phyloP scores from a whole-genome alignment of 2,329 filamentous ascomycete species.

The Helotiales sp. region DNA sequence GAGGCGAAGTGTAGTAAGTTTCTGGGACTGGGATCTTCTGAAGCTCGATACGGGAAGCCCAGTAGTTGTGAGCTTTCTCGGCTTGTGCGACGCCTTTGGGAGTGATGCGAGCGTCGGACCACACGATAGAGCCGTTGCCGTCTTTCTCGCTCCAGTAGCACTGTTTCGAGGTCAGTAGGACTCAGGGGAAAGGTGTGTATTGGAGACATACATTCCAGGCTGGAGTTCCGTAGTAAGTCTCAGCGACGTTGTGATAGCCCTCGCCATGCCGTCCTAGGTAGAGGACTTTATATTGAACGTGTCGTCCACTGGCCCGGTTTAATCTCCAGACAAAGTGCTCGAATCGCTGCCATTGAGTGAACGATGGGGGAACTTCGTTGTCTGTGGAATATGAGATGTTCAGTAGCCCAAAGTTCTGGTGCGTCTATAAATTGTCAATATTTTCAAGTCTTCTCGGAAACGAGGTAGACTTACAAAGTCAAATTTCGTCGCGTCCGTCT shows the following conservation, averaged over 20 bases:
- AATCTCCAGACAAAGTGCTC: slow-evolving; percentile 55
- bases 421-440: slow-evolving; percentile 42
- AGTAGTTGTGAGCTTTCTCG: slow-evolving; percentile 57
- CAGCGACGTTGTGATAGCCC: slow-evolving; percentile 62
- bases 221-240: slow-evolving; percentile 65
- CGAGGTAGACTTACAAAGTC: slow-evolving; percentile 55
- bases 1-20: slow-evolving; percentile 64
- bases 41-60: slow-evolving; percentile 50
- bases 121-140: slow-evolving; percentile 61
- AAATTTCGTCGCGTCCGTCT: slow-evolving; percentile 56
- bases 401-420: slow-evolving; percentile 65
- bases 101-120: slow-evolving; percentile 66
- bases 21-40: slow-evolving; percentile 61
- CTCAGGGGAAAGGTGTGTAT: background rate
- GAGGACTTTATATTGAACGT: slow-evolving; percentile 63
- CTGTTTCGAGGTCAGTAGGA: slow-evolving; percentile 23
- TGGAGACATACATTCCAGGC: slow-evolving; percentile 61
- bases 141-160: slow-evolving; percentile 66
- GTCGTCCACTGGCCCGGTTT: slow-evolving; percentile 46
- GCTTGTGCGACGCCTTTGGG: slow-evolving; percentile 57
- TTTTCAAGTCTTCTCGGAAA: background rate
- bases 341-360: slow-evolving; percentile 67
- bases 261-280: slow-evolving; percentile 68
- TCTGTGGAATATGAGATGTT: slow-evolving; percentile 62
- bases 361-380: slow-evolving; percentile 39